Conservation (phyloP, 2,329 filamentous ascomycete species). For the Trichophyton mentagrophytes region DNA sequence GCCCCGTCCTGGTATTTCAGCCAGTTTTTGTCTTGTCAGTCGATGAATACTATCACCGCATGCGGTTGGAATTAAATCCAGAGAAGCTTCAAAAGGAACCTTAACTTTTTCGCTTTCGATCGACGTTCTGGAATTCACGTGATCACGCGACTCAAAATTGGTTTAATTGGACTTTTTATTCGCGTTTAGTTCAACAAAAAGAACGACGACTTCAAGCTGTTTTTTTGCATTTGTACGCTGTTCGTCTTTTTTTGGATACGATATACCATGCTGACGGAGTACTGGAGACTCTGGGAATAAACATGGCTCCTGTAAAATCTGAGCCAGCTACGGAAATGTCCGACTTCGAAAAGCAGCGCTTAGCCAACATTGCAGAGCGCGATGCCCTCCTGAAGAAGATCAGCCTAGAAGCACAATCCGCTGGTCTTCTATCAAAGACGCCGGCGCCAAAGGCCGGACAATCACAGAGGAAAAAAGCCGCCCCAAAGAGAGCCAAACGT, state of each 20-base stretch:
- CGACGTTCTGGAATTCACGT: not conserved
- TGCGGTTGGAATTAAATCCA: not conserved
- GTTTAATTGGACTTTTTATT: not conserved
- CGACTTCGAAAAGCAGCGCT: constrained; percentile 72
- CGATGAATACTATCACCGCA: too few relatives aligned
- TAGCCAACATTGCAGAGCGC: constrained; percentile 78
- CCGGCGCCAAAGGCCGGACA: constrained; percentile 37
- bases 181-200: not conserved
- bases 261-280: not conserved
- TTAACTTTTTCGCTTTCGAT: not conserved
- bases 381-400: constrained; percentile 70
- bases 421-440: constrained; percentile 50
- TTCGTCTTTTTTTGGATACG: not conserved
- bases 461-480: constrained; percentile 35
- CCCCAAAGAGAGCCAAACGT: constrained; percentile 49
- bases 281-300: not conserved
- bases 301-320: not conserved
- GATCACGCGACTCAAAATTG: not conserved
- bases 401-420: constrained; percentile 52
- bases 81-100: not conserved
- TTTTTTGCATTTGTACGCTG: not conserved
- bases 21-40: not conserved
- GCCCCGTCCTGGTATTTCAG: not conserved
- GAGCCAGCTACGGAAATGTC: constrained; percentile 43
- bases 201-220: not conserved